phyloP scores from a whole-genome alignment of 2,329 filamentous ascomycete genomes.

The Magnaporthiopsis poae region DNA sequence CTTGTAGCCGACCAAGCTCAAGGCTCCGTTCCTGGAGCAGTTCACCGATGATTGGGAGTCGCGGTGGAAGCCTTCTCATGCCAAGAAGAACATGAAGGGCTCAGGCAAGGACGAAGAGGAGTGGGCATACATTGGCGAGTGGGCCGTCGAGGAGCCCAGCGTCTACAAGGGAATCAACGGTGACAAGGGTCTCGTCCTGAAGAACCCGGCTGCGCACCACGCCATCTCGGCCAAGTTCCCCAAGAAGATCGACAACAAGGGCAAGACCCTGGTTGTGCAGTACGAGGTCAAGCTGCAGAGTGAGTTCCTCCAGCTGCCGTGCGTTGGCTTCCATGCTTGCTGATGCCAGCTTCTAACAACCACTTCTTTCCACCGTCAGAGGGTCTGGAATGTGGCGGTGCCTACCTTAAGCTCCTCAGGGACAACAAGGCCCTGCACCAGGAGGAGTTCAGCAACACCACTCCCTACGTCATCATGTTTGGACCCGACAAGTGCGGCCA shows the following conservation, averaged over 20 bases:
- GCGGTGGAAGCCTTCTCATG: slow-evolving; percentile 88
- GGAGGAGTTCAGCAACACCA: slow-evolving; percentile 95
- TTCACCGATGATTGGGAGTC: slow-evolving; percentile 94
- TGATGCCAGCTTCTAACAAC: neutral
- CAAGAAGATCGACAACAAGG: slow-evolving; percentile 94
- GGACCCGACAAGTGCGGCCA: slow-evolving; percentile 98
- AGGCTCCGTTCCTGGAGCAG: slow-evolving; percentile 94
- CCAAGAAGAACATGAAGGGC: slow-evolving; percentile 79
- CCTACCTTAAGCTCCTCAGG: slow-evolving; percentile 96
- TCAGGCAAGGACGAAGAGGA: slow-evolving; percentile 74
- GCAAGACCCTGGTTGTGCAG: slow-evolving; percentile 91
- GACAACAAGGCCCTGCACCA: slow-evolving; percentile 95
- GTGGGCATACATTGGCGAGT: slow-evolving; percentile 95
- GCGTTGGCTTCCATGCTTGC: neutral
- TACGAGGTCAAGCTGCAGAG: slow-evolving; percentile 99
- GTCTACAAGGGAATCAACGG: slow-evolving; percentile 87
- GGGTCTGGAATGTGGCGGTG: slow-evolving; percentile 92
- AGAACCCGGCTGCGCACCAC: slow-evolving; percentile 95
- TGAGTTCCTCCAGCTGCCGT: slow-evolving; percentile 37
- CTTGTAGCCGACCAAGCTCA: slow-evolving; percentile 68
- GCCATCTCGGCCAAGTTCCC: slow-evolving; percentile 98
- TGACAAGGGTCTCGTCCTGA: slow-evolving; percentile 93
- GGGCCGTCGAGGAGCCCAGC: slow-evolving; percentile 87
- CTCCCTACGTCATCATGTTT: slow-evolving; percentile 99
- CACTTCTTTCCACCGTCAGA: slow-evolving; percentile 38